Conservation (phyloP, 2,329 filamentous ascomycete genomes). For the Colletotrichum camelliae region DNA sequence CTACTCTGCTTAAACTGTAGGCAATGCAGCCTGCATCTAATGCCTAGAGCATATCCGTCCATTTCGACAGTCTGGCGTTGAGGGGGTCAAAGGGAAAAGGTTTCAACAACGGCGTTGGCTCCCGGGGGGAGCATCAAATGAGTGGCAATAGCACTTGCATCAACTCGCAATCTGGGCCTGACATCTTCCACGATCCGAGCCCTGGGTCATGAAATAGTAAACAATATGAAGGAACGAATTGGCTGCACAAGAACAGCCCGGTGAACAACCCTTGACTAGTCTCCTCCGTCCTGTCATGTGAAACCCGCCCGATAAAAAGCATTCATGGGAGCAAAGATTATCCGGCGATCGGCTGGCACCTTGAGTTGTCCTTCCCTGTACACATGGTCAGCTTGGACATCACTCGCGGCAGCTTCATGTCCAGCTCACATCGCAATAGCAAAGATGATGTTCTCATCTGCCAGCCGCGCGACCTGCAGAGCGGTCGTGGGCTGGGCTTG, state of each 20-base stretch:
- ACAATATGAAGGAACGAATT: constrained; percentile 8
- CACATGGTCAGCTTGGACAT: background rate
- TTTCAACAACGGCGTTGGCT: constrained; percentile 61
- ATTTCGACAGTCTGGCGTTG: constrained; percentile 44
- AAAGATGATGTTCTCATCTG: constrained; percentile 3
- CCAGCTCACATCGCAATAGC: constrained; percentile 14
- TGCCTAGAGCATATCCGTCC: constrained; percentile 18
- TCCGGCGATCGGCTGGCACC: background rate
- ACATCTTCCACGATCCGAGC: constrained; percentile 49
- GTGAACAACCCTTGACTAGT: background rate
- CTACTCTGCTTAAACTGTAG: constrained; percentile 58
- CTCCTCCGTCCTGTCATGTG: background rate
- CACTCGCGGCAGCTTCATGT: background rate
- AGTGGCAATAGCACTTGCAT: constrained; percentile 29
- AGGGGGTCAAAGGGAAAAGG: constrained; percentile 45
- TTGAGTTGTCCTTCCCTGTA: background rate
- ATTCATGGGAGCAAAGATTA: constrained; percentile 2
- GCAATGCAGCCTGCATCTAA: constrained; percentile 15
- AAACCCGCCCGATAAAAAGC: constrained; percentile 11
- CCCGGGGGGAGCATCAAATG: constrained; percentile 32
- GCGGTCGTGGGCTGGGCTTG: background rate
- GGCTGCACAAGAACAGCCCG: constrained; percentile 1
- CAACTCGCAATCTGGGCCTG: constrained; percentile 29
- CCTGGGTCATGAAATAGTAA: constrained; percentile 21
- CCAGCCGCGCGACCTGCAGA: background rate